phyloP scores from a whole-genome alignment of 192 early-diverging fungal species.

The Coemansia sp. region DNA sequence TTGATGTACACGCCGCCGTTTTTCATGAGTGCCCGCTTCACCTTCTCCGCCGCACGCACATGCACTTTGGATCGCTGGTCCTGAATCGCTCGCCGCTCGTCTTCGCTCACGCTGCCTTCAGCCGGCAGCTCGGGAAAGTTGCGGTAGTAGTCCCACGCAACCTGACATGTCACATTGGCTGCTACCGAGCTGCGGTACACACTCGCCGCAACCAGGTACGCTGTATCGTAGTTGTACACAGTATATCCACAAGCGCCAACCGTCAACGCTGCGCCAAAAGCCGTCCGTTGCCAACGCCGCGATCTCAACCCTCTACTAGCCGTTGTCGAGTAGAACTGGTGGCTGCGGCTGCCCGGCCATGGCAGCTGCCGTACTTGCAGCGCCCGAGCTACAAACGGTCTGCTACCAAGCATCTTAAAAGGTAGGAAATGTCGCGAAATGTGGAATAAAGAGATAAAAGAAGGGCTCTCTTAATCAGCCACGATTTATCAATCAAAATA shows the following conservation, averaged over 20 bases:
- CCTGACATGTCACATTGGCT: conserved; percentile 31
- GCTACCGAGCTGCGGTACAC: conserved; percentile 34
- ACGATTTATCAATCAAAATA: background rate
- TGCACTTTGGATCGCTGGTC: conserved; percentile 56
- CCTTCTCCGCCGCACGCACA: conserved; percentile 63
- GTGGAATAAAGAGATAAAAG: conserved; percentile 1
- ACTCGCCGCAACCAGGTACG: conserved; percentile 38
- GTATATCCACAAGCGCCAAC: conserved; percentile 18
- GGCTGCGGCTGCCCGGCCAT: background rate
- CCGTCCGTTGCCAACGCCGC: conserved; percentile 19
- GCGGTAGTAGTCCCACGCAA: conserved; percentile 53
- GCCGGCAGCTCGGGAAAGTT: conserved; percentile 49
- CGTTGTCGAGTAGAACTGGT: background rate
- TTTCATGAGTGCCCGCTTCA: conserved; percentile 60
- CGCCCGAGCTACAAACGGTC: background rate
- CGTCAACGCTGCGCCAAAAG: background rate
- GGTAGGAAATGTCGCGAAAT: background rate
- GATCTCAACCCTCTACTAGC: background rate
- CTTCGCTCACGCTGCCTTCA: conserved; percentile 11
- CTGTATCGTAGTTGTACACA: conserved; percentile 47
- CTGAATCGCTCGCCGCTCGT: conserved; percentile 26
- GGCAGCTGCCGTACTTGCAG: background rate
- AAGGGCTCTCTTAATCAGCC: no score
- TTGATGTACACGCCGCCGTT: conserved; percentile 89
- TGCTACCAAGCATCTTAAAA: conserved; percentile 1